Percentiles rank a stretch among this genome's conserved stretches.
These are phyloP conservation scores for Prunus persica DNA, from an alignment of 306 rosid genomes.

Conservation along the genomic window Prunus_persica_NCBIv2 NC_034012.1:2749001-2749500, in stretches of 20 bases:
- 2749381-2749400: neutral
- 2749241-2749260: neutral
- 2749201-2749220: neutral
- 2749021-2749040: conserved; percentile 12
- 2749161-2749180: conserved; percentile 28
- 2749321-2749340: neutral
- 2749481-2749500: neutral
- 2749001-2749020: conserved; percentile 35
- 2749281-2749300: neutral
- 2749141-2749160: conserved; percentile 32
- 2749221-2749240: neutral
- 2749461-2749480: neutral
- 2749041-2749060: conserved; percentile 89
- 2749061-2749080: conserved; percentile 61
- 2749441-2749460: neutral
- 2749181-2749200: neutral
- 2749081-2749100: conserved; percentile 81
- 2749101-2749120: conserved; percentile 47
- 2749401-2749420: too few relatives aligned
- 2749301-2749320: neutral
- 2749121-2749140: conserved; percentile 57
- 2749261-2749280: conserved; percentile 39
- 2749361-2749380: neutral
- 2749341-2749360: neutral
- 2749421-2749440: neutral